A percentile compares a stretch with the other conserved stretches of the same genome.
Conservation (phyloP, 106 monocot genomes). For the Dendrobium officinale region DNA sequence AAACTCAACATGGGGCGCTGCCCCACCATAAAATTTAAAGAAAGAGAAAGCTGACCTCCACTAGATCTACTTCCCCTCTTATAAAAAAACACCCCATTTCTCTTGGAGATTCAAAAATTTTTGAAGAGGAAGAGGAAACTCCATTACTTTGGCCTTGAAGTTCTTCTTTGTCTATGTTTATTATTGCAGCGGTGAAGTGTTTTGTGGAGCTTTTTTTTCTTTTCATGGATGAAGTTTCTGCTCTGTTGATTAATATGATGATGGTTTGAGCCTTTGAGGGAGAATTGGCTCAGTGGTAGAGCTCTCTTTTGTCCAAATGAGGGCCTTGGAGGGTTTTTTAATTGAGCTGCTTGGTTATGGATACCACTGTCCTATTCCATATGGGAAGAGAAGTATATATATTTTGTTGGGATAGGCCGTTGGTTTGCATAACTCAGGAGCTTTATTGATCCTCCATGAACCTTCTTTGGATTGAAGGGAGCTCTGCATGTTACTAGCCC, state of each 20-base stretch:
- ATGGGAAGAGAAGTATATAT: not conserved
- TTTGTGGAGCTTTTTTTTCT: too few relatives aligned
- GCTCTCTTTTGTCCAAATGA: conserved; percentile 8
- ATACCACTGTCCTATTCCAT: conserved; percentile 20
- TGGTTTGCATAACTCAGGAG: conserved; percentile 20
- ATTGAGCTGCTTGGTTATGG: conserved; percentile 20
- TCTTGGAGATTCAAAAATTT: not conserved
- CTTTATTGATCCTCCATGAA: not conserved
- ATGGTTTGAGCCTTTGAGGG: too few relatives aligned
- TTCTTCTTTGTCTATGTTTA: too few relatives aligned
- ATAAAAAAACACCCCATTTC: not conserved
- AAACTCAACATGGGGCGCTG: not conserved
- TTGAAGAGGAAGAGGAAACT: not conserved
- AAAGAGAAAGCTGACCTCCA: not conserved
- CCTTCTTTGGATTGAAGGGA: conserved; percentile 27
- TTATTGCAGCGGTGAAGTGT: too few relatives aligned
- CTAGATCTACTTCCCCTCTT: not conserved
- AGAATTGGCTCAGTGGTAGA: not conserved
- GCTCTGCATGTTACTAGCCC: conserved; percentile 9
- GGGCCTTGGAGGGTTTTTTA: conserved; percentile 8
- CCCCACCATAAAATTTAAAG: not conserved
- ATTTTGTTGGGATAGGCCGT: conserved; percentile 12
- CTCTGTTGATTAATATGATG: too few relatives aligned
- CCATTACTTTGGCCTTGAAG: not conserved
- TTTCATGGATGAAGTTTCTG: too few relatives aligned